Evolutionary conservation across 192 early-diverging fungal genomes (phyloP).

Genomic region (Cetraspora pellucida): DNA sequence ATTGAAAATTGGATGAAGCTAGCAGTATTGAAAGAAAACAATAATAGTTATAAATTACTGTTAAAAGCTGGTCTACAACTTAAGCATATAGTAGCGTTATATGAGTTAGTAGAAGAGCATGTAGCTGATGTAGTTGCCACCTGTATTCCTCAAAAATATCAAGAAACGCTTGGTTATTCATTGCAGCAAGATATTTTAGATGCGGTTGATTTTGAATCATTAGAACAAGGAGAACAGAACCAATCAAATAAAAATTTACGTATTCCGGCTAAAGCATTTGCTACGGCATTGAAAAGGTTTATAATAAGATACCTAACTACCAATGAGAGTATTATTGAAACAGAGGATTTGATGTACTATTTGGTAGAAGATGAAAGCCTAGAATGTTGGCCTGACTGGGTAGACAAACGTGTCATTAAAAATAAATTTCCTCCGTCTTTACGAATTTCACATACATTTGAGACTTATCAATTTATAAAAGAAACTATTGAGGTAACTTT

Average conservation of each 20-base stretch:
- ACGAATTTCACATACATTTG: too few species aligned
- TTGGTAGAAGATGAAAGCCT: background rate
- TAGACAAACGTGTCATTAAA: too few species aligned
- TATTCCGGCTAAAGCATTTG: conserved; percentile 13
- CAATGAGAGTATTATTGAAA: background rate
- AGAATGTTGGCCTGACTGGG: conserved; percentile 10
- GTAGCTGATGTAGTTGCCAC: conserved; percentile 16
- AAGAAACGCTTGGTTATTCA: background rate
- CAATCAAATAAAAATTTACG: background rate
- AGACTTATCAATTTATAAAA: too few species aligned
- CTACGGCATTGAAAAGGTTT: conserved; percentile 29
- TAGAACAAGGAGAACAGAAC: too few species aligned
- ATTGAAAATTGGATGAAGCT: conserved; percentile 28
- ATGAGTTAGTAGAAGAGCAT: conserved; percentile 32
- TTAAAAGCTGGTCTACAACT: background rate
- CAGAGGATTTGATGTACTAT: background rate
- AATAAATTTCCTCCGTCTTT: too few species aligned
- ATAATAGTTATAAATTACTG: background rate
- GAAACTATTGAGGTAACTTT: too few species aligned
- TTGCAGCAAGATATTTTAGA: background rate
- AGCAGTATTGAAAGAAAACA: conserved; percentile 4
- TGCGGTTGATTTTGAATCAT: background rate
- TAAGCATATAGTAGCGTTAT: conserved; percentile 33
- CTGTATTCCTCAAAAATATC: conserved; percentile 23
- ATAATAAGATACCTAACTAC: conserved; percentile 16